Base-by-base conservation (phyloP, 2,329 filamentous ascomycete genomes). In the Pyrenochaeta sp. region DNA sequence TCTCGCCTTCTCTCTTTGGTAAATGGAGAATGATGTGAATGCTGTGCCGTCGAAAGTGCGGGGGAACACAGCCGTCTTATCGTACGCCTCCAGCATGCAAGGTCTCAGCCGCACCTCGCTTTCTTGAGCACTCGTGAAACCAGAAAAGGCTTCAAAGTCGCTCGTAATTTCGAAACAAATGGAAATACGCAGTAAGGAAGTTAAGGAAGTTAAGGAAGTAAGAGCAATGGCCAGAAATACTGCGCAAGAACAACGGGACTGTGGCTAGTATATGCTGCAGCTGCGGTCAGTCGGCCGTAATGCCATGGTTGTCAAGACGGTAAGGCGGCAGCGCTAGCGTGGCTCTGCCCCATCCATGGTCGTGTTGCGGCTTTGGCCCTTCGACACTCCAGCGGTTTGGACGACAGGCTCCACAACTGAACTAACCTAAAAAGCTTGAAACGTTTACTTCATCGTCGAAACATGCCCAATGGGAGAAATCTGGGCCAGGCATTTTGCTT, bases 321-420 rank as follows among this genome's bases (percentile, higher is more conserved):
- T 54, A 61, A 51, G 51, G 49, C 56, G 58, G 58, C 58, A 55
- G 31, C 49, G 48, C 51, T 49, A 54, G 44, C 43, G 48, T 48
- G 20, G 37, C 49, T 30, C 31, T 23, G 31, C 31, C 10, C 4
- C 30, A 7, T 4, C 4, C 18, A 4, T 2, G 2, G 6, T 43
- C 15, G 32, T 29, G 41, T 9, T n/a, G 42, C 51, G 48, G 53
- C 43, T 45, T 40, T 42, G 31, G 20, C 30, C 7, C 20, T 31
- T 7, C 35, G 35, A 45, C 45, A 39, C 36, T 23, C 3, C 36
- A 39, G 5, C 20, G 18, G 36, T 44, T 33, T 32, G 29, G 15
- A n/a, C 35, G 40, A 36, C 14, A 20, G 23, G 29, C 33, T 39
- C 36, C 23, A 20, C 45, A 42, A 30, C 17, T 17, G 21, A 30